Percentiles rank a stretch among this genome's conserved stretches.
phyloP scores from a whole-genome alignment of 768 basidiomycete genomes.

The Mycena chlorophos region DNA sequence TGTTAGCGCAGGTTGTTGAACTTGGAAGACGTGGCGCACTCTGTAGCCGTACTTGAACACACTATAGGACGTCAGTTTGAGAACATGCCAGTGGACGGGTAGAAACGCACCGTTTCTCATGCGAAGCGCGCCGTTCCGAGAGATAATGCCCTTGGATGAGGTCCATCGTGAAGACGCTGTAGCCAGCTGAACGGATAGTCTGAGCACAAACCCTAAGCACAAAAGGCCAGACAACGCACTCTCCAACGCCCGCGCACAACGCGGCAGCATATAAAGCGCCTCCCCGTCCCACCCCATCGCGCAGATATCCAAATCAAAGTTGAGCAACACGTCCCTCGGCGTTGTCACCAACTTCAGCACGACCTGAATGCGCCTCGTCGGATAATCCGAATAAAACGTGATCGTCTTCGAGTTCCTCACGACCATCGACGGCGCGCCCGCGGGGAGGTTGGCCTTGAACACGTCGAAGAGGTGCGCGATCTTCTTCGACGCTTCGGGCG shows the following conservation, averaged over 20 bases:
- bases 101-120: neutral
- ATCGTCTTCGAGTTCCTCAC: slow-evolving; percentile 12
- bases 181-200: slow-evolving; percentile 4
- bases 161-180: slow-evolving; percentile 13
- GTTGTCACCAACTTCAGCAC: slow-evolving; percentile 11
- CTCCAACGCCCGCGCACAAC: slow-evolving; percentile 11
- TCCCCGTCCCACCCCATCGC: slow-evolving; percentile 14
- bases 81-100: neutral
- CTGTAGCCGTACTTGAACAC: slow-evolving; percentile 12
- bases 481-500: slow-evolving; percentile 1
- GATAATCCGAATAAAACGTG: slow-evolving; percentile 13
- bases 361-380: slow-evolving; percentile 7
- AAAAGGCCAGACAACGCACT: neutral
- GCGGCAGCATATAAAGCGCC: slow-evolving; percentile 12
- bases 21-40: neutral
- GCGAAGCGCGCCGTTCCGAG: slow-evolving; percentile 7
- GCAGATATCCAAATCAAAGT: slow-evolving; percentile 15
- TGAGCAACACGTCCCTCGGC: slow-evolving; percentile 10
- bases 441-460: slow-evolving; percentile 2
- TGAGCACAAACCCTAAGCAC: neutral
- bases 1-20: neutral
- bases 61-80: neutral
- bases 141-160: slow-evolving; percentile 13
- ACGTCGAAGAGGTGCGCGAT: slow-evolving; percentile 7
- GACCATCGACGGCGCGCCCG: neutral